Base-by-base conservation (phyloP, 2,329 filamentous ascomycete genomes). In the Apiospora malaysiana region DNA sequence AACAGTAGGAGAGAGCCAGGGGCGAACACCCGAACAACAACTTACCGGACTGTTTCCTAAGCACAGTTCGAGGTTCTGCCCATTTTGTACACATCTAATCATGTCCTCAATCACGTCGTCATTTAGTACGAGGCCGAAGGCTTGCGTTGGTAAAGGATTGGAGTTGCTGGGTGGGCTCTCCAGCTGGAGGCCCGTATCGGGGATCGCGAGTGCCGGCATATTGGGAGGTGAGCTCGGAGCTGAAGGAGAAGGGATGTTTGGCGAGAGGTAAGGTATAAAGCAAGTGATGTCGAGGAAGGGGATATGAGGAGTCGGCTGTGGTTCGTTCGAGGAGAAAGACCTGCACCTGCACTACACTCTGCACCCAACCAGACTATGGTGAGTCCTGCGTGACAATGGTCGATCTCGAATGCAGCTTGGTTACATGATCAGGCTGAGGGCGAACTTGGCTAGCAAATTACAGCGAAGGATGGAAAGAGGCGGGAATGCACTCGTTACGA, bases 31-130 rank as follows among this genome's bases (percentile, higher is more conserved):
- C 32, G 27, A 63, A 40, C 56, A 63, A 40, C 9, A 12, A 85
- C 89, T 85, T 88, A 92, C 90, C 47, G 89, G 89, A 75, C 81
- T 84, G 76, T 82, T 83, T 51, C 90, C 90, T 72, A 92, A 79
- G 6, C 87, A 85, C 75, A 92, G 82, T 76, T 88, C 83, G 69
- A 91, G 84, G 65, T 85, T 82, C 70, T 88, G 84, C 68, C 88
- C 88, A 81, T 85, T 84, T 76, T 87, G 86, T 49, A 88, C 85
- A 76, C 86, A 88, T 78, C 84, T 84, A 74, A 92, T 90, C 86
- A 92, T 88, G 73, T 88, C 85, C 78, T 90, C 87, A 75, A 92
- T 87, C 68, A 89, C 83, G 77, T 82, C 83, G 77, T 90, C 86
- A 75, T 83, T 85, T 73, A 92, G 80, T n/a, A 83, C 85, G 70